These are phyloP conservation scores for Gelatoporia subvermispora DNA, from an alignment of 768 basidiomycete species.

Conservation along the genomic window DNA sequence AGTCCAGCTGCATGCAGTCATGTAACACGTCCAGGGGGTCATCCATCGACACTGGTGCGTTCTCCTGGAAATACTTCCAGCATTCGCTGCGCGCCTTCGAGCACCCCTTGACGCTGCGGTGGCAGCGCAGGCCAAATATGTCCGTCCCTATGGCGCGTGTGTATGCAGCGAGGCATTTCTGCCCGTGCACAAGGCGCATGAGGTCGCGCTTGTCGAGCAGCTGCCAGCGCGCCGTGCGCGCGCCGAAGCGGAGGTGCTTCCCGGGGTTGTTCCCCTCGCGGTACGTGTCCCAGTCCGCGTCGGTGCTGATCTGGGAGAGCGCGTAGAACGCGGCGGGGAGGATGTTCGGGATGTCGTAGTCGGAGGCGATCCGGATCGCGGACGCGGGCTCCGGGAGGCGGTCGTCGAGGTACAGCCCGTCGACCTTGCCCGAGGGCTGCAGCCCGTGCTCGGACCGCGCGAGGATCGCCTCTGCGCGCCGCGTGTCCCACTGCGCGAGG, in stretches of 20 bases:
- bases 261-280: slow-evolving; percentile 17
- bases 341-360: slow-evolving; percentile 22
- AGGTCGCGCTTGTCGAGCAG: slow-evolving; percentile 25
- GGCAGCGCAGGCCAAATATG: slow-evolving; percentile 22
- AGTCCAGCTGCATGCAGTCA: slow-evolving; percentile 23
- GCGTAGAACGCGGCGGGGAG: slow-evolving; percentile 28
- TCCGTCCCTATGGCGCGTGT: slow-evolving; percentile 25
- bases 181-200: slow-evolving; percentile 26
- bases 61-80: slow-evolving; percentile 29
- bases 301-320: slow-evolving; percentile 20
- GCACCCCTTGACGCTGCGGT: slow-evolving; percentile 20
- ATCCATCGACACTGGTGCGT: slow-evolving; percentile 27
- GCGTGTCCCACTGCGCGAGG: slow-evolving; percentile 26
- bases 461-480: slow-evolving; percentile 21
- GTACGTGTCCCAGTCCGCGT: slow-evolving; percentile 26
- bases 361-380: slow-evolving; percentile 24
- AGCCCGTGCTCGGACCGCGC: slow-evolving; percentile 25
- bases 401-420: slow-evolving; percentile 27
- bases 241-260: slow-evolving; percentile 27
- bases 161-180: slow-evolving; percentile 24
- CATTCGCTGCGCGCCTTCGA: slow-evolving; percentile 22
- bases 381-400: slow-evolving; percentile 26
- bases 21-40: slow-evolving; percentile 26
- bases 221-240: slow-evolving; percentile 25
- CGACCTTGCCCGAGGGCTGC: slow-evolving; percentile 21